Percentiles rank a stretch among this genome's conserved stretches.
phyloP scores from a whole-genome alignment of 129 eudicot species.

The Rutidosis leptorrhynchoides region DNA sequence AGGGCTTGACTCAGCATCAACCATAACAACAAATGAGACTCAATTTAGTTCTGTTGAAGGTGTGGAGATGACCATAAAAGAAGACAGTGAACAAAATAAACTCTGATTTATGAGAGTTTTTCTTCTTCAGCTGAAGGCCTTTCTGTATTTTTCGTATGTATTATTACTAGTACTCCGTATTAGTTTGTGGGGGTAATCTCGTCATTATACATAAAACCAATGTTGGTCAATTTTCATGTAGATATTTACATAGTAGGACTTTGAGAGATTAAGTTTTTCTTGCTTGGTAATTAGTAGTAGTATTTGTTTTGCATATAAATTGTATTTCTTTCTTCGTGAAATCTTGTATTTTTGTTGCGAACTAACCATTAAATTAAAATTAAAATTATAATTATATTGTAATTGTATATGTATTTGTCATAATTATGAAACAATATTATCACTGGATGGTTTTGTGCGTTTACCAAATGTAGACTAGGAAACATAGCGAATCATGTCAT shows the following conservation, averaged over 20 bases:
- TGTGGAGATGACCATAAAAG: constrained; percentile 86
- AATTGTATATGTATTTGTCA: not conserved
- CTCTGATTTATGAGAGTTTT: constrained; percentile 34
- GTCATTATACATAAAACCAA: constrained; percentile 57
- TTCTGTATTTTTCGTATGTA: constrained; percentile 42
- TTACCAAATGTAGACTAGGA: no score
- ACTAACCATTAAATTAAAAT: no score
- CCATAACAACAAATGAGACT: constrained; percentile 47
- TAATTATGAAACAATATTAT: no score
- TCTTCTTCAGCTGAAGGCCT: constrained; percentile 23
- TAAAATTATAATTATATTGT: no score
- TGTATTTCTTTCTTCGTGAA: not conserved
- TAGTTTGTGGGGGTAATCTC: constrained; percentile 39
- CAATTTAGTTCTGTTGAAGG: constrained; percentile 60
- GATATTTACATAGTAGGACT: constrained; percentile 39
- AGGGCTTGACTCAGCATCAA: constrained; percentile 63
- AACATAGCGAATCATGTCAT: no score
- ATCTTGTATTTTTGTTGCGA: not conserved
- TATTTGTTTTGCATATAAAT: not conserved
- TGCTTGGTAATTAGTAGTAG: not conserved
- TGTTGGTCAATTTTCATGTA: constrained; percentile 59
- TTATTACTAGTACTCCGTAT: constrained; percentile 37
- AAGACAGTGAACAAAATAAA: constrained; percentile 62
- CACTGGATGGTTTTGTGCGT: no score
- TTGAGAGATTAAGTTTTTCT: constrained; percentile 23